Base-by-base conservation (phyloP, 306 rosid species). In the Pterocarpus santalinus region DNA sequence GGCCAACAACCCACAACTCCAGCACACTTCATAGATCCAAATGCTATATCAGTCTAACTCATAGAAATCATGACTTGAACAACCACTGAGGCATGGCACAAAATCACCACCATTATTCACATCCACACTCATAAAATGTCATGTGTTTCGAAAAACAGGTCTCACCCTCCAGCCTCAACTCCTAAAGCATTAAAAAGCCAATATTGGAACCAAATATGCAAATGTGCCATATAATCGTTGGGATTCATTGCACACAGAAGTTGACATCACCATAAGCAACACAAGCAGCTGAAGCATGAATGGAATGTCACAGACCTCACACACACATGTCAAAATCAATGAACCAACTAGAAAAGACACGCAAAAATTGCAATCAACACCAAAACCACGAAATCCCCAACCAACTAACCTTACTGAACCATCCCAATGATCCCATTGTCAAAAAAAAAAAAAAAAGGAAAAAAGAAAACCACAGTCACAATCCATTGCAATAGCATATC, bases 221-320 rank as follows among this genome's bases (percentile, higher is more conserved):
- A 82, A 62, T 66, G 36, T 33, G 12, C 5, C 73, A 47, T 53
- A 51, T 55, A 58, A 15, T 22, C 38, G 10, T 47, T 9, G 22
- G 10, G 46, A 81, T 68, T 35, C 13, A n/a, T 67, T 46, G 46
- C 46, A 66, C 13, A 55, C 55, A 68, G 55, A 74, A 74, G 10
- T 73, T 67, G 44, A 60, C 16, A 84, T 73, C 78, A 60, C 51
- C 73, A 61, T 53, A 69, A 80, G 46, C 64, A 75, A 43, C 82
- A 71, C 56, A 76, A 22, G 69, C 76, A 9, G 12, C 69, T 55
- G 38, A 68, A 30, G 33, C 34, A 46, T 22, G 57, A 38, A 43
- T 28, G 15, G 65, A 80, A 80, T 38, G 28, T 73, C 80, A 71
- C 61, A 22, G 36, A 30, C 15, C 62, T 80, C 32, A 10, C 58